A percentile compares a stretch with the other conserved stretches of the same genome.
phyloP scores from a whole-genome alignment of 352 stramenopile genomes.

The Globisporangium cylindrosporum region DNA sequence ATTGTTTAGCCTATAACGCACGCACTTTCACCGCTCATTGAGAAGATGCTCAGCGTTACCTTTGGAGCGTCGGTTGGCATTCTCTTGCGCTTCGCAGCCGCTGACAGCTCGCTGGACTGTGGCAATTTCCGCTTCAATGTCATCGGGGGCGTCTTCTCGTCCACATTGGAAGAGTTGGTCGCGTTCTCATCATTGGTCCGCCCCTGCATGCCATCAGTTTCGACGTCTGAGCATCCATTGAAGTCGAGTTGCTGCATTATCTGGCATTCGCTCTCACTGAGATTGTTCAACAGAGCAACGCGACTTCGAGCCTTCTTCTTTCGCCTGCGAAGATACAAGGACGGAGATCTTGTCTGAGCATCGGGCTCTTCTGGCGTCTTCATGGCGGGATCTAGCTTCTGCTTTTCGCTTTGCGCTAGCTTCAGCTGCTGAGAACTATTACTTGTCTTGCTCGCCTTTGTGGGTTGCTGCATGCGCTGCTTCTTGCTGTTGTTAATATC shows the following conservation, averaged over 20 bases:
- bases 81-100: slow-evolving; percentile 2
- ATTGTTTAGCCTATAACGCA: background rate
- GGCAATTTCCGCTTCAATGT: background rate
- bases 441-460: background rate
- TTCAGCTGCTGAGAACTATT: background rate
- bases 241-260: slow-evolving; percentile 22
- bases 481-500: background rate
- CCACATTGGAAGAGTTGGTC: background rate
- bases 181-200: slow-evolving; percentile 3
- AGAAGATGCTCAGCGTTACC: background rate
- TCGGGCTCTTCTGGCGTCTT: background rate
- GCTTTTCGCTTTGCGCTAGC: background rate
- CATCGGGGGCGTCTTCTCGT: slow-evolving; percentile 1
- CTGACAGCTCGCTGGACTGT: background rate
- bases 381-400: background rate
- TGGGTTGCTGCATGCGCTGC: background rate
- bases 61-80: background rate
- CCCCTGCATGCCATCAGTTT: background rate
- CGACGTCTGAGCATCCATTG: slow-evolving; percentile 1
- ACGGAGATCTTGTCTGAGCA: background rate
- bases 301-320: slow-evolving; percentile 12
- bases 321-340: slow-evolving; percentile 2
- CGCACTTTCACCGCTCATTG: background rate
- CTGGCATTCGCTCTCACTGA: background rate
- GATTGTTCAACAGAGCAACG: background rate